Conservation (phyloP, 805 yeast genomes). For the Saitoella complicata region DNA sequence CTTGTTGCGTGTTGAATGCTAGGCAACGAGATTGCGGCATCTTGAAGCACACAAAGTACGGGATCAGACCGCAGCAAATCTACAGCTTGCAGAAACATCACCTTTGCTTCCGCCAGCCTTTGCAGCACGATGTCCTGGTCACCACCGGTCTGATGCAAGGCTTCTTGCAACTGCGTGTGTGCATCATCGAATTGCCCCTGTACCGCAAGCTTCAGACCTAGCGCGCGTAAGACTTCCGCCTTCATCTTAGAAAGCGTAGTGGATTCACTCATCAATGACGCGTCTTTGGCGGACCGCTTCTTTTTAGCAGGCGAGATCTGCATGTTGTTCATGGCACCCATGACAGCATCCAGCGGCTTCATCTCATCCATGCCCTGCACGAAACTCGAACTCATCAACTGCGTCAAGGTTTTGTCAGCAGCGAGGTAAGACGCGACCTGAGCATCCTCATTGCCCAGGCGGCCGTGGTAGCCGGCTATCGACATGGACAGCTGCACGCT, state of each 20-base stretch:
- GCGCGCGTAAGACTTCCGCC: background rate
- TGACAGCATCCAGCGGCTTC: too few relatives aligned
- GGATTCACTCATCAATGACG: background rate
- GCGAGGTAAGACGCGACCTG: background rate
- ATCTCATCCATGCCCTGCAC: too few relatives aligned
- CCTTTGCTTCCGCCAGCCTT: conserved; percentile 7
- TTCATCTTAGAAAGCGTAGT: background rate
- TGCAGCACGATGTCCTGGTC: conserved; percentile 8
- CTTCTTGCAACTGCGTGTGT: background rate
- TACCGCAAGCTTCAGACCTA: background rate
- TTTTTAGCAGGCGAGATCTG: too few relatives aligned
- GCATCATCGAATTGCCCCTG: conserved; percentile 4
- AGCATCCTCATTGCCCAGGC: background rate
- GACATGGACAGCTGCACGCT: background rate
- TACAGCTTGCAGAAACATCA: conserved; percentile 10
- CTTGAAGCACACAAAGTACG: conserved; percentile 31
- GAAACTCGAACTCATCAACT: too few relatives aligned
- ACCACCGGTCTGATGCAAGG: background rate
- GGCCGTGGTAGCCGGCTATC: background rate
- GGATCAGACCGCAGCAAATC: conserved; percentile 27
- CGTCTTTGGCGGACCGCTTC: too few relatives aligned
- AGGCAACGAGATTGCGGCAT: conserved; percentile 35
- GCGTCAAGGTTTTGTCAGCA: too few relatives aligned
- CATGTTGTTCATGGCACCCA: too few relatives aligned
- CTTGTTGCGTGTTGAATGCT: background rate